Conservation (phyloP, 306 rosid genomes). For the Castanospermum australe region DNA sequence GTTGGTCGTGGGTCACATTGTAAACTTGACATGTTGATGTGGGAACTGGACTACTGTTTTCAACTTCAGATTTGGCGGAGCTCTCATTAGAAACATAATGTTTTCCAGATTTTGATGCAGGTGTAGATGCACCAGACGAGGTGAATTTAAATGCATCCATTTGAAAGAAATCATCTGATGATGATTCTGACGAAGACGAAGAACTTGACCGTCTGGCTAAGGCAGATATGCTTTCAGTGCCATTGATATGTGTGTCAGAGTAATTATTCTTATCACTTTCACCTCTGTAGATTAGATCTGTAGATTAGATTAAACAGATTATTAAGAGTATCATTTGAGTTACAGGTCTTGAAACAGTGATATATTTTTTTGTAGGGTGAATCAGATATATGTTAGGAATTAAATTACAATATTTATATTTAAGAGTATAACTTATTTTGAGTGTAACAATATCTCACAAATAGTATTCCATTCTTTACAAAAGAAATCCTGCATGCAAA, state of each 20-base stretch:
- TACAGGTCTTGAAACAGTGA: no score
- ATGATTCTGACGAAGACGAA: conserved; percentile 35
- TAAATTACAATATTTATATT: no score
- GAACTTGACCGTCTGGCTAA: conserved; percentile 26
- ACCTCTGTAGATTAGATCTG: background rate
- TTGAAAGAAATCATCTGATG: conserved; percentile 29
- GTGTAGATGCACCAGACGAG: background rate
- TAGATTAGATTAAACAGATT: no score
- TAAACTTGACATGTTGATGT: conserved; percentile 32
- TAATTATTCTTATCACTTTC: conserved; percentile 15
- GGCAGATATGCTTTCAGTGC: conserved; percentile 18
- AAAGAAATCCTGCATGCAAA: no score
- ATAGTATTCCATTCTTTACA: no score
- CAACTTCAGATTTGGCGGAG: conserved; percentile 36
- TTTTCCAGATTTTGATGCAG: conserved; percentile 22
- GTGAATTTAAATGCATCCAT: conserved; percentile 6
- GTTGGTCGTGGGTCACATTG: conserved; percentile 18
- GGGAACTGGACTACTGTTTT: conserved; percentile 4
- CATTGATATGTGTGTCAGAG: conserved; percentile 12
- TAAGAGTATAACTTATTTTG: no score
- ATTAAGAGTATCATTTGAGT: no score
- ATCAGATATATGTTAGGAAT: no score
- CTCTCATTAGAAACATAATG: conserved; percentile 25
- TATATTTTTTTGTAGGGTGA: no score
- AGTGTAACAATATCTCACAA: no score